Evolutionary conservation across 345 rosid genomes (phyloP), one percentile per base, ranked within the genome.

Genomic region (Litchi chinensis): DNA sequence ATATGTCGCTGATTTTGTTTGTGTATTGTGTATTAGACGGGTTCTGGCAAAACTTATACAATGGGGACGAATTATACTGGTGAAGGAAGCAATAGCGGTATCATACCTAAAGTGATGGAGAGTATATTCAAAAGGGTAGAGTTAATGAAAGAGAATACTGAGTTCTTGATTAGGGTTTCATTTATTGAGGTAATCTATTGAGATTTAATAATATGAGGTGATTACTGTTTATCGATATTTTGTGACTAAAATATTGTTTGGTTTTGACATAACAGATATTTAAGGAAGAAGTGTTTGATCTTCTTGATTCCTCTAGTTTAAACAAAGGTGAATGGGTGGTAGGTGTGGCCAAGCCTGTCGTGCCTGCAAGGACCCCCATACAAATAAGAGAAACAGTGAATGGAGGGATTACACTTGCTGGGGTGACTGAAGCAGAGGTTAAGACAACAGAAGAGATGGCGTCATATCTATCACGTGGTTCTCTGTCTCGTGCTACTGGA

Each of bases 321-420:
- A 67, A 84, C 2, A 97, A 89, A 80, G 90, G 71, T 13, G 98
- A 94, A 11, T 83, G 81, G 15, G 79, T 68, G 15, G 79, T 68
- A 15, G 68, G 78, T 64, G 70, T 80, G 50, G 71, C 81, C 2
- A 96, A 92, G 86, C 73, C 86, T 8, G 44, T 60, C 50, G 87
- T 76, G 67, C 92, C 91, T 40, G 83, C 92, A 12, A 90, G 97
- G 82, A 84, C 85, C 79, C 98, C 97, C 0, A 92, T 96, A 43
- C 98, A 94, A 68, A 96, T 96, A 26, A 92, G 98, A 73, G 99
- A 96, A 84, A 93, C 98, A 8, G 89, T 89, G 22, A 86, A 81
- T 78, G 99, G 98, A 62, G 99, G 99, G 68, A 96, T 96, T 72
- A 96, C 95, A 13, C 93, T 96, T 76, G 95, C 98, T 43, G 99